Conservation (phyloP, 2,329 filamentous ascomycete genomes). For the Venturia asperata region DNA sequence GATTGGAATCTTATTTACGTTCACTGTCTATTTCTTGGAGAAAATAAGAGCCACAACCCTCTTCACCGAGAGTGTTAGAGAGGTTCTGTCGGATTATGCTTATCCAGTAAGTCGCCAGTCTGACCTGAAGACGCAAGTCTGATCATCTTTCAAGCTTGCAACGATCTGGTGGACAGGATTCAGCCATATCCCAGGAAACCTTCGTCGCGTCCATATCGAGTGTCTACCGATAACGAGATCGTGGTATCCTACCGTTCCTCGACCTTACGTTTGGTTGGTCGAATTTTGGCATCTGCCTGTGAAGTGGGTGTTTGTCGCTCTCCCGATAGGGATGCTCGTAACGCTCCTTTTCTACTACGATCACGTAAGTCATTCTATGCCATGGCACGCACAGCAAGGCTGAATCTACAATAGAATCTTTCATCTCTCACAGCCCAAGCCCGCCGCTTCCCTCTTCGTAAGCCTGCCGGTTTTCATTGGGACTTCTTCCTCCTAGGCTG, state of each 20-base stretch:
- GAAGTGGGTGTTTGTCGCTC: conserved; percentile 69
- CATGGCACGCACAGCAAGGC: neutral
- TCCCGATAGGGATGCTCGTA: conserved; percentile 78
- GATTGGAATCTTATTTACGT: conserved; percentile 47
- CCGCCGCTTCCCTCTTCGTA: conserved; percentile 48
- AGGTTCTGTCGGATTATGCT: conserved; percentile 17
- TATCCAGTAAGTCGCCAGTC: conserved; percentile 10
- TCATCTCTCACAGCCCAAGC: conserved; percentile 49
- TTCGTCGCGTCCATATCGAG: conserved; percentile 62
- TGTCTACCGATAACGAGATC: conserved; percentile 68
- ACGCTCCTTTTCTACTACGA: conserved; percentile 87
- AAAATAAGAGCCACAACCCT: conserved; percentile 28
- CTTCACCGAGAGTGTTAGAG: conserved; percentile 12
- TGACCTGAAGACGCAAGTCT: neutral
- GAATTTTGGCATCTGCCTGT: conserved; percentile 72
- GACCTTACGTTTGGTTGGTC: conserved; percentile 58
- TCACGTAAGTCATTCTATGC: conserved; percentile 50
- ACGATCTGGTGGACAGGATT: conserved; percentile 17
- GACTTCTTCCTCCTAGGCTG: conserved; percentile 52
- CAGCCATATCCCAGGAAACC: conserved; percentile 45
- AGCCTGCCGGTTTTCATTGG: conserved; percentile 56
- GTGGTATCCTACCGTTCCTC: conserved; percentile 61
- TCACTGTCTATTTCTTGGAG: conserved; percentile 45
- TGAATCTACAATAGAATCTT: neutral
- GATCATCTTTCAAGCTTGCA: conserved; percentile 9